phyloP scores from a whole-genome alignment of 1,284 basidiomycete species.

The Farysia itapuensis region DNA sequence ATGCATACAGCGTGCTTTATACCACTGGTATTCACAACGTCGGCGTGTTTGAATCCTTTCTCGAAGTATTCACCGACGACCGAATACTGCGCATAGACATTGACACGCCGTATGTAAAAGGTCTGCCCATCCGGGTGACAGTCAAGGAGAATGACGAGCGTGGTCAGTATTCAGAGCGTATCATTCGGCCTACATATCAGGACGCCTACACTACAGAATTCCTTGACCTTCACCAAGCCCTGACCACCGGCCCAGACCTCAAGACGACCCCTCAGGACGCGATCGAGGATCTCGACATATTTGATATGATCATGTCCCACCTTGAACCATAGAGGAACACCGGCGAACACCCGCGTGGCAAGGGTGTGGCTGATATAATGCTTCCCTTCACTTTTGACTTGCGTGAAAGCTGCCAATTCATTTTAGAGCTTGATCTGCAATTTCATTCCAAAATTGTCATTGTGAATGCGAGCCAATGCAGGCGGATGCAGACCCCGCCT shows the following conservation, averaged over 20 bases:
- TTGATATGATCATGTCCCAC: slow-evolving; percentile 59
- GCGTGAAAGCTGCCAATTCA: too few species aligned
- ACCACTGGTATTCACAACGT: slow-evolving; percentile 54
- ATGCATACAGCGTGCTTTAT: slow-evolving; percentile 33
- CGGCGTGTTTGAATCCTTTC: slow-evolving; percentile 61
- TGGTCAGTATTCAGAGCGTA: slow-evolving; percentile 47
- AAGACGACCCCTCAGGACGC: slow-evolving; percentile 34
- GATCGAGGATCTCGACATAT: slow-evolving; percentile 56
- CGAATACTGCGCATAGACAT: slow-evolving; percentile 60
- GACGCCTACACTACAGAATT: slow-evolving; percentile 62
- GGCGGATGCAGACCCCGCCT: too few species aligned
- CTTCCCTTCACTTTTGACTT: too few species aligned
- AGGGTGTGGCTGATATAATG: too few species aligned
- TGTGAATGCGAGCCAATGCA: too few species aligned
- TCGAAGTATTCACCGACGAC: slow-evolving; percentile 62
- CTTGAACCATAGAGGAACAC: slow-evolving; percentile 3
- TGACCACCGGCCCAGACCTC: slow-evolving; percentile 24
- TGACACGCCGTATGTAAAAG: slow-evolving; percentile 61
- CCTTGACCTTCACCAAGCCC: slow-evolving; percentile 50
- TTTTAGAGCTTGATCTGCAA: too few species aligned
- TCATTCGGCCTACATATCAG: slow-evolving; percentile 60
- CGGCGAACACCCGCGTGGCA: too few species aligned
- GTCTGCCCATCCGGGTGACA: slow-evolving; percentile 60
- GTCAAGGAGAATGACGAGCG: slow-evolving; percentile 52
- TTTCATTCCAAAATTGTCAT: too few species aligned